Base-by-base conservation (phyloP, 164 flowering plant genomes). In the Amborella trichopoda region DNA sequence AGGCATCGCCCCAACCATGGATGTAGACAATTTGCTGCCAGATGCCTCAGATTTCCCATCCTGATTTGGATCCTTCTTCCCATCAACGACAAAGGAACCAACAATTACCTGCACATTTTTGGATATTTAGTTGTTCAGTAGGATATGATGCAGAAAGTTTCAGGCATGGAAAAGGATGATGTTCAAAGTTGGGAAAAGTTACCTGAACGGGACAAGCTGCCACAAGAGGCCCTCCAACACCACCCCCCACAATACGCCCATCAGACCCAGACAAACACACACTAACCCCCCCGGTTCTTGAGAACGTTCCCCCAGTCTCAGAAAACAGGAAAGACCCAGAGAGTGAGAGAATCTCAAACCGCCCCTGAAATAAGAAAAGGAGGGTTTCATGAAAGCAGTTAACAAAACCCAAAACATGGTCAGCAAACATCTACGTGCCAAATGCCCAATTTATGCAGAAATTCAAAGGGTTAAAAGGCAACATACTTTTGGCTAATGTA, bases 161-260 rank as follows among this genome's bases (percentile, higher is more conserved):
- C n/a, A n/a, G n/a, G n/a, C n/a, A n/a, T n/a, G n/a, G n/a, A n/a
- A n/a, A n/a, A n/a, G n/a, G n/a, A n/a, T n/a, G n/a, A n/a, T n/a
- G n/a, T n/a, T n/a, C n/a, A n/a, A n/a, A n/a, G n/a, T n/a, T n/a
- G n/a, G n/a, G n/a, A n/a, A n/a, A n/a, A n/a, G n/a, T 16, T 72
- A 88, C 96, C 94, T 88, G 89, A 23, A 88, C 85, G 5, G 91
- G 96, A 24, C 91, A 83, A 20, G 81, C 91, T 49, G 96, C 96
- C 40, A 47, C 72, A 22, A 88, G 58, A 13, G 86, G 86, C 13
- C 91, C 91, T 45, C 80, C 86, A 21, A 88, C 78, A 26, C 91
- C 96, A 56, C 96, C 96, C 39, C 94, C 96, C 51, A 88, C 59
- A 25, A 88, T 76, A 60, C 68, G 83, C 22, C 96, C 96, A 70